These are phyloP conservation scores for Agrocybe chaxingu DNA, from an alignment of 768 basidiomycete species.

Conservation along the genomic window DNA sequence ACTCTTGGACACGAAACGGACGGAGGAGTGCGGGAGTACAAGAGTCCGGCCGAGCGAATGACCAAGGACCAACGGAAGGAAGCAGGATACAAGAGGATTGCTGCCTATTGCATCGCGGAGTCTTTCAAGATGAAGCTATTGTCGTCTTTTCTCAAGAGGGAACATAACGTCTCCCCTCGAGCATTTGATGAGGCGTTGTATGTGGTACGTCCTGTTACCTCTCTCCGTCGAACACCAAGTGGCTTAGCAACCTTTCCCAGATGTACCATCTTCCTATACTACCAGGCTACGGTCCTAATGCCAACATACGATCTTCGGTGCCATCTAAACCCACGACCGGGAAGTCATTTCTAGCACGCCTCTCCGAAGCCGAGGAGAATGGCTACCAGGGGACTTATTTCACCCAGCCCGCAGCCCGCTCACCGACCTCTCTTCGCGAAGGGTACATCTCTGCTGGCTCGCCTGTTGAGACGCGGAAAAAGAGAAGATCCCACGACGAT, in stretches of 20 bases:
- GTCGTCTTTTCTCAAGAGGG: conserved; percentile 83
- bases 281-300: conserved; percentile 84
- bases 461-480: conserved; percentile 31
- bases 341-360: conserved; percentile 59
- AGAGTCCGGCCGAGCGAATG: conserved; percentile 88
- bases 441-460: conserved; percentile 65
- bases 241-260: conserved; percentile 32
- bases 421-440: conserved; percentile 36
- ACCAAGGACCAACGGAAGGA: conserved; percentile 78
- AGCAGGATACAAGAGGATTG: conserved; percentile 77
- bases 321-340: conserved; percentile 45
- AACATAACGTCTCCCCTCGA: conserved; percentile 85
- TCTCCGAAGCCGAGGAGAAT: conserved; percentile 87
- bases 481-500: not conserved
- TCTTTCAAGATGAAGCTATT: conserved; percentile 81
- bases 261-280: conserved; percentile 90
- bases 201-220: conserved; percentile 54
- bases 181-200: conserved; percentile 94
- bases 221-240: not conserved
- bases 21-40: conserved; percentile 68
- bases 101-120: conserved; percentile 88
- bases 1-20: conserved; percentile 66
- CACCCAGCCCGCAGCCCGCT: conserved; percentile 29
- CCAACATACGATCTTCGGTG: conserved; percentile 82
- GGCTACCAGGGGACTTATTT: conserved; percentile 91